These are phyloP conservation scores for Sugiyamaella xylanicola DNA, from an alignment of 1,139 yeast genomes.

Conservation along the genomic window DNA sequence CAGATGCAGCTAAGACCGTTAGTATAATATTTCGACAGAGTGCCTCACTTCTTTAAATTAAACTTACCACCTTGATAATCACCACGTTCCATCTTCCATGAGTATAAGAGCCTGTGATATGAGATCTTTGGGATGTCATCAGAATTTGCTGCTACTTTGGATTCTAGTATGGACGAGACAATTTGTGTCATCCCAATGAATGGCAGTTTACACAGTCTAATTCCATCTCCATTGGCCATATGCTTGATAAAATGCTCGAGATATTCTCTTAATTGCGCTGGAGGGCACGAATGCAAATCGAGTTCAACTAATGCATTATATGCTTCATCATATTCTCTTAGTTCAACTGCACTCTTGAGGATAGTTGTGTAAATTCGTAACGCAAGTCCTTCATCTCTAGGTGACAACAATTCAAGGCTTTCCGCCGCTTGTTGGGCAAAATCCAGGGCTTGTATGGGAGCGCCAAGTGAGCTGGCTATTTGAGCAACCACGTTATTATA, in stretches of 20 bases:
- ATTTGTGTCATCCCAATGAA: slow-evolving; percentile 38
- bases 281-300: slow-evolving; percentile 21
- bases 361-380: slow-evolving; percentile 5
- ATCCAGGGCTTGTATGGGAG: slow-evolving; percentile 20
- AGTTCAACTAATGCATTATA: slow-evolving; percentile 39
- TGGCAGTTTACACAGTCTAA: slow-evolving; percentile 36
- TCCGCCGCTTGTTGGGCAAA: slow-evolving; percentile 24
- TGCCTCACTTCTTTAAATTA: background rate
- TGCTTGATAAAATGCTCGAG: slow-evolving; percentile 30
- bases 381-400: slow-evolving; percentile 9
- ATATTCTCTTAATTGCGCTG: slow-evolving; percentile 19
- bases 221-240: slow-evolving; percentile 33
- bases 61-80: slow-evolving; percentile 38
- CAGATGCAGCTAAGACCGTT: slow-evolving; percentile 30
- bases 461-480: slow-evolving; percentile 11
- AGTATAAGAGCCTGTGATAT: slow-evolving; percentile 37
- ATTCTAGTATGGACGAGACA: slow-evolving; percentile 32
- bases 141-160: slow-evolving; percentile 16
- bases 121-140: slow-evolving; percentile 22
- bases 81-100: slow-evolving; percentile 41
- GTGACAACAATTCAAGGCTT: slow-evolving; percentile 5
- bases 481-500: slow-evolving; percentile 23
- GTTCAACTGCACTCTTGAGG: slow-evolving; percentile 9
- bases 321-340: slow-evolving; percentile 36
- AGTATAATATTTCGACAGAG: slow-evolving; percentile 7